Evolutionary conservation across 75 land plant species (phyloP).

Genomic region (Picea glauca): DNA sequence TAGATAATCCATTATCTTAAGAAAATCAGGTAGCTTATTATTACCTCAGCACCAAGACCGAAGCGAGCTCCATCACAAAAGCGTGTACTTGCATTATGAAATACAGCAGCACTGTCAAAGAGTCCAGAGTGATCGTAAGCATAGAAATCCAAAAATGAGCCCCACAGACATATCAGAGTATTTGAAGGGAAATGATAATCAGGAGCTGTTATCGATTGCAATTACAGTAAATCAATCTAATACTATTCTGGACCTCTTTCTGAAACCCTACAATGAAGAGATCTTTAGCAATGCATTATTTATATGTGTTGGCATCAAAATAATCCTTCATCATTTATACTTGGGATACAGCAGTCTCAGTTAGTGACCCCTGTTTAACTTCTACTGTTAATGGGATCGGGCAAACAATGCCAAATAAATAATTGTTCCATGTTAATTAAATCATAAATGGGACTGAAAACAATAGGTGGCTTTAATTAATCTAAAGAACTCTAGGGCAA

Average conservation of each 20-base stretch:
- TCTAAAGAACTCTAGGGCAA: too few relatives aligned
- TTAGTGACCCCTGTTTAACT: neutral
- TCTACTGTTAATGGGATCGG: neutral
- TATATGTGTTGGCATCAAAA: neutral
- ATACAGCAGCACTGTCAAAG: constrained; percentile 86
- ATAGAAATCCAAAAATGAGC: neutral
- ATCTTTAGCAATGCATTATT: too few relatives aligned
- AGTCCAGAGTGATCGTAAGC: neutral
- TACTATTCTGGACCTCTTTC: neutral
- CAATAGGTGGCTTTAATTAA: too few relatives aligned
- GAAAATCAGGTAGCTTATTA: neutral
- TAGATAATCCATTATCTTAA: neutral
- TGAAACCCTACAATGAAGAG: neutral
- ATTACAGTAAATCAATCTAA: neutral
- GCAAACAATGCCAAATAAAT: neutral
- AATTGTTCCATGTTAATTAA: neutral
- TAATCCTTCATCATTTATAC: neutral
- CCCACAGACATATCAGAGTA: neutral
- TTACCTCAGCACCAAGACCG: constrained; percentile 99
- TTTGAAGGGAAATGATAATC: neutral
- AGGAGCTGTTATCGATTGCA: neutral
- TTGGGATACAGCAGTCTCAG: neutral
- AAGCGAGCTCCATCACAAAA: constrained; percentile 99
- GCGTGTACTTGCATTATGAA: constrained; percentile 96
- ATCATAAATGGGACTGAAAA: neutral